phyloP scores from a whole-genome alignment of 257 asterid genomes.

The Solanum tacnaense region DNA sequence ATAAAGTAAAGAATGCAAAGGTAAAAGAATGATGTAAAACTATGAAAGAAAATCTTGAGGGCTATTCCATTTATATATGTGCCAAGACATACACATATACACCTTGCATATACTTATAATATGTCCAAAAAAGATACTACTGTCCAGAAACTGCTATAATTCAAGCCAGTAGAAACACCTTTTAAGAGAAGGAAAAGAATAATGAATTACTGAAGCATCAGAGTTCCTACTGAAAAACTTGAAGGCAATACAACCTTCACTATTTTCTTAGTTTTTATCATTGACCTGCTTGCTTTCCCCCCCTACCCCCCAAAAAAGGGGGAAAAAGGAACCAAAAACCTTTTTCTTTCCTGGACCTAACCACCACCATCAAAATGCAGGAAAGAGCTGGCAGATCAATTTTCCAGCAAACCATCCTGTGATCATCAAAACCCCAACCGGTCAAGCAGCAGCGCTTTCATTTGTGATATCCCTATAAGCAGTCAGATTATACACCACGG shows the following conservation, averaged over 20 bases:
- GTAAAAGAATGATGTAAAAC: not conserved
- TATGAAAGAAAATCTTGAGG: slow-evolving; percentile 12
- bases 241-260: not conserved
- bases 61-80: slow-evolving; percentile 25
- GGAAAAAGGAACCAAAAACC: not conserved
- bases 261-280: not conserved
- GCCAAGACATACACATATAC: slow-evolving; percentile 33
- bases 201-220: slow-evolving; percentile 5
- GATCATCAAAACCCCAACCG: not conserved
- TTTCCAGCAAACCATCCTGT: not conserved
- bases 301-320: not conserved
- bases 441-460: not conserved
- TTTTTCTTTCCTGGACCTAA: not conserved
- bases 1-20: slow-evolving; percentile 7
- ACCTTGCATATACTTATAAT: slow-evolving; percentile 28
- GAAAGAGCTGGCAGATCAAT: not conserved
- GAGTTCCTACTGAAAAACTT: not conserved
- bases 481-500: not conserved
- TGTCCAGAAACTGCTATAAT: slow-evolving; percentile 7
- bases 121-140: slow-evolving; percentile 31
- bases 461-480: not conserved
- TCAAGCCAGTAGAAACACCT: slow-evolving; percentile 20
- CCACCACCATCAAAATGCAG: not conserved
- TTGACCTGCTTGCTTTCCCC: slow-evolving; percentile 6
- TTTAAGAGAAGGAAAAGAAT: slow-evolving; percentile 16